Percentiles rank a stretch among this genome's conserved stretches.
Evolutionary conservation across 2,329 filamentous ascomycete species (phyloP).

Genomic region (Aureobasidium sp.): DNA sequence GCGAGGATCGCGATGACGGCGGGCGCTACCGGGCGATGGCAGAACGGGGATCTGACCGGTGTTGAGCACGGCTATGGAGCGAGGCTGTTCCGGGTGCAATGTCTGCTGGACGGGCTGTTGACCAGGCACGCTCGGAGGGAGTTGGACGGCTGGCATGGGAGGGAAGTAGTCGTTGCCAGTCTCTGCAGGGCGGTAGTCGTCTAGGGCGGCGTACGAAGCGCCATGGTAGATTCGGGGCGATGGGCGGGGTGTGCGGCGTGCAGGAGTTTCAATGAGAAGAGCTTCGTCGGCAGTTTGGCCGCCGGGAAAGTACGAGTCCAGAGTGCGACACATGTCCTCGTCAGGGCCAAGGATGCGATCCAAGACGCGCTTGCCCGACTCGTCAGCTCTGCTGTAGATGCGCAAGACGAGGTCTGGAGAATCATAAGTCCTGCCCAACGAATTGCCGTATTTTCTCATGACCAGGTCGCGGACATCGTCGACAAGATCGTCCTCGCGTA

Average conservation of each 20-base stretch:
- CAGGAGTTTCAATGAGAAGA: slow-evolving; percentile 79
- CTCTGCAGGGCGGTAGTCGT: slow-evolving; percentile 61
- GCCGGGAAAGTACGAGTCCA: slow-evolving; percentile 78
- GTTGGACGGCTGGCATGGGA: slow-evolving; percentile 49
- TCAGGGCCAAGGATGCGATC: slow-evolving; percentile 77
- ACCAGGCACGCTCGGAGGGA: slow-evolving; percentile 34
- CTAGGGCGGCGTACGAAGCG: slow-evolving; percentile 49
- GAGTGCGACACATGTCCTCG: slow-evolving; percentile 67
- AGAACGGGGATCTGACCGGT: slow-evolving; percentile 74
- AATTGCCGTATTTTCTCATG: slow-evolving; percentile 87
- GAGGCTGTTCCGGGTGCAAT: slow-evolving; percentile 41
- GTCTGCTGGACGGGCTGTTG: slow-evolving; percentile 31
- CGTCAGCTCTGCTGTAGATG: slow-evolving; percentile 56
- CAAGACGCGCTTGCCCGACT: slow-evolving; percentile 17
- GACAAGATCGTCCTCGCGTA: slow-evolving; percentile 81
- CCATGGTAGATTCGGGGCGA: slow-evolving; percentile 58
- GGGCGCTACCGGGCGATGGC: slow-evolving; percentile 72
- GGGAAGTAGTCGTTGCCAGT: slow-evolving; percentile 77
- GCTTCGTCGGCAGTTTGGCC: slow-evolving; percentile 87
- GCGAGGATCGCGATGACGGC: slow-evolving; percentile 24
- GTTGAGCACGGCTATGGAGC: slow-evolving; percentile 72
- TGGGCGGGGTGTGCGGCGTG: slow-evolving; percentile 67
- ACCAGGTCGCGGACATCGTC: slow-evolving; percentile 93
- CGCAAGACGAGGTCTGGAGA: slow-evolving; percentile 80
- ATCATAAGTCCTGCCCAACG: slow-evolving; percentile 80